These are phyloP conservation scores for Oryza officinalis DNA, from an alignment of 176 grass and related monocot genomes.

Conservation along the genomic window DNA sequence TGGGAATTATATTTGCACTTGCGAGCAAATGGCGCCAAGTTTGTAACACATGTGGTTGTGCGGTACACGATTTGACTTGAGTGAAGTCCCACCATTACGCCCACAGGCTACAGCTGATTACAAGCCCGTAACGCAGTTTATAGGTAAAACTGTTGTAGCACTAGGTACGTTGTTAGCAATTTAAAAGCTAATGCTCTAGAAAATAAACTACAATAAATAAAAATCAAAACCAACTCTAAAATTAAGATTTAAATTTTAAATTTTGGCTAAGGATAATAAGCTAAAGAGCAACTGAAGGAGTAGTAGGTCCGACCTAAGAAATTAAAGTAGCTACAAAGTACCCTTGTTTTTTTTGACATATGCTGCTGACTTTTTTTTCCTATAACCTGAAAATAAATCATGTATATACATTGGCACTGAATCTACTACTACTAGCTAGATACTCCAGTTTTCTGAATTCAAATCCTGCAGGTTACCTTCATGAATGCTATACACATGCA, in stretches of 20 bases:
- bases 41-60: not conserved
- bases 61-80: constrained; percentile 7
- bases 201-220: too few relatives aligned
- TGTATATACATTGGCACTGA: not conserved
- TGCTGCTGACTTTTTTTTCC: not conserved
- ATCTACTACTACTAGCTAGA: not conserved
- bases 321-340: not conserved
- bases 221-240: too few relatives aligned
- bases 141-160: too few relatives aligned
- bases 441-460: not conserved
- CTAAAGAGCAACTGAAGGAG: too few relatives aligned
- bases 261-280: too few relatives aligned
- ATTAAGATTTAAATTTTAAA: too few relatives aligned
- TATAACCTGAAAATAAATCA: not conserved
- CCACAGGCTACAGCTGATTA: too few relatives aligned
- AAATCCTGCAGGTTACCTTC: not conserved
- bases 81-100: too few relatives aligned
- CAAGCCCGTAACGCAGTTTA: too few relatives aligned
- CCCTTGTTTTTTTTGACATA: not conserved
- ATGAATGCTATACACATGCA: constrained; percentile 6
- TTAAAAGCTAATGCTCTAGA: too few relatives aligned
- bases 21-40: not conserved
- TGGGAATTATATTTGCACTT: not conserved
- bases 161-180: too few relatives aligned
- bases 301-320: too few relatives aligned